A percentile compares a stretch with the other conserved stretches of the same genome.
These are phyloP conservation scores for Zygoascus ofunaensis DNA, from an alignment of 805 yeast genomes.

Conservation along the genomic window DNA sequence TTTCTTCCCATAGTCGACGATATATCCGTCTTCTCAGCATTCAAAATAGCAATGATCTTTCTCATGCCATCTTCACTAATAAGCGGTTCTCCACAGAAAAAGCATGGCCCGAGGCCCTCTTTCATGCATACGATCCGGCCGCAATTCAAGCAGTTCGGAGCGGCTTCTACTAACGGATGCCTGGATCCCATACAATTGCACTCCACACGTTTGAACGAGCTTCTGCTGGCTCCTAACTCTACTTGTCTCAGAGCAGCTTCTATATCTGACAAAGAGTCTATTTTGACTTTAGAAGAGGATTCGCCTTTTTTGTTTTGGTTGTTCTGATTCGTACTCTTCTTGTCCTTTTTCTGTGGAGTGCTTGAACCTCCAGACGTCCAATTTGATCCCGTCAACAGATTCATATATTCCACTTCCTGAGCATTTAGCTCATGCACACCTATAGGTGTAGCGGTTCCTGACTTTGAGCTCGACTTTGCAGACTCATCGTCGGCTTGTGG, in stretches of 20 bases:
- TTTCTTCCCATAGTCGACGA: constrained; percentile 28
- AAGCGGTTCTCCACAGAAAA: constrained; percentile 65
- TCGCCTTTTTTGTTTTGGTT: neutral
- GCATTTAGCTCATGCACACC: constrained; percentile 6
- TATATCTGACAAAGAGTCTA: constrained; percentile 53
- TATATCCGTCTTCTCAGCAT: constrained; percentile 42
- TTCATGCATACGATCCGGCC: constrained; percentile 87
- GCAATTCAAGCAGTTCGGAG: constrained; percentile 90
- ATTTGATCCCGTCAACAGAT: constrained; percentile 3
- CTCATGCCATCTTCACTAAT: constrained; percentile 52
- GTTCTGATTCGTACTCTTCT: neutral
- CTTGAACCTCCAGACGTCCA: constrained; percentile 1
- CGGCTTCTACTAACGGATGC: constrained; percentile 81
- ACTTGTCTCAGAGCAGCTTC: constrained; percentile 51
- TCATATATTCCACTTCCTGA: neutral
- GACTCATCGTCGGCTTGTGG: neutral
- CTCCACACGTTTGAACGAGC: constrained; percentile 25
- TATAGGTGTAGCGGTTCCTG: constrained; percentile 4
- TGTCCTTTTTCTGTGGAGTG: neutral
- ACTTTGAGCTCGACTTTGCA: neutral
- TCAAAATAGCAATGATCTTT: constrained; percentile 46
- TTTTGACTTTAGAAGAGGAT: constrained; percentile 26
- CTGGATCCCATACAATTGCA: constrained; percentile 83
- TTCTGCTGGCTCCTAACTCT: constrained; percentile 31
- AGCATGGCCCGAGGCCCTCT: constrained; percentile 88